Evolutionary conservation across 1,284 basidiomycete species (phyloP).

Genomic region (Fomitopsis pinicola): DNA sequence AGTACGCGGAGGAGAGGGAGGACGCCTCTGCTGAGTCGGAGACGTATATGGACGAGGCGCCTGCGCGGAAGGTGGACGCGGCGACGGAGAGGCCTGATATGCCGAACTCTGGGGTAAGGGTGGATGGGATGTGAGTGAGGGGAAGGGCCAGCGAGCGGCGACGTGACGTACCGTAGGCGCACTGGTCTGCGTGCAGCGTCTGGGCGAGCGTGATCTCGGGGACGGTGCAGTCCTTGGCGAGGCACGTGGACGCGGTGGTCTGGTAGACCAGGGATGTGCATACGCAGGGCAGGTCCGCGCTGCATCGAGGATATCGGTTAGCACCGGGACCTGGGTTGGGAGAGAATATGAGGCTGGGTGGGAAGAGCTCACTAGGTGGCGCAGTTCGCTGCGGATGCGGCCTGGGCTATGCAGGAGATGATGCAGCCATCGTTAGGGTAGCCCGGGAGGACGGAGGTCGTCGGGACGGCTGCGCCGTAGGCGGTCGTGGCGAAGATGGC

Average conservation of each 20-base stretch:
- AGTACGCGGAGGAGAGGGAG: background rate
- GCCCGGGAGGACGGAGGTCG: constrained; percentile 8
- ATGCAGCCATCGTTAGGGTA: constrained; percentile 15
- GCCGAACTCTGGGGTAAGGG: background rate
- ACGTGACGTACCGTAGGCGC: background rate
- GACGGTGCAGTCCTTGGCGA: constrained; percentile 23
- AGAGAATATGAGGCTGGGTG: too few relatives aligned
- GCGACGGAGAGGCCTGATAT: background rate
- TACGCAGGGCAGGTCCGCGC: constrained; percentile 16
- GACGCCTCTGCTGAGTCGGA: background rate
- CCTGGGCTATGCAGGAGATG: constrained; percentile 15
- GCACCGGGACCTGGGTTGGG: too few relatives aligned
- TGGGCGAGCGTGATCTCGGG: background rate
- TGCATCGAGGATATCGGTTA: background rate
- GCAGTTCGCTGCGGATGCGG: constrained; percentile 15
- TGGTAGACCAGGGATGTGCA: constrained; percentile 26
- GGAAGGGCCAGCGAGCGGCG: too few relatives aligned
- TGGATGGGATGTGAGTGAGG: background rate
- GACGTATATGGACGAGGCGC: background rate
- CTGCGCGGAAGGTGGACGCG: background rate
- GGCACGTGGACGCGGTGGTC: constrained; percentile 21
- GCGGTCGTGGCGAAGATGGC: constrained; percentile 4
- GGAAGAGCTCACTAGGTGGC: constrained; percentile 12
- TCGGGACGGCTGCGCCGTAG: constrained; percentile 14
- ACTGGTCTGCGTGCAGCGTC: background rate